phyloP scores from a whole-genome alignment of 1,139 yeast species.

The Zhuliangozyma parablackwelliae region DNA sequence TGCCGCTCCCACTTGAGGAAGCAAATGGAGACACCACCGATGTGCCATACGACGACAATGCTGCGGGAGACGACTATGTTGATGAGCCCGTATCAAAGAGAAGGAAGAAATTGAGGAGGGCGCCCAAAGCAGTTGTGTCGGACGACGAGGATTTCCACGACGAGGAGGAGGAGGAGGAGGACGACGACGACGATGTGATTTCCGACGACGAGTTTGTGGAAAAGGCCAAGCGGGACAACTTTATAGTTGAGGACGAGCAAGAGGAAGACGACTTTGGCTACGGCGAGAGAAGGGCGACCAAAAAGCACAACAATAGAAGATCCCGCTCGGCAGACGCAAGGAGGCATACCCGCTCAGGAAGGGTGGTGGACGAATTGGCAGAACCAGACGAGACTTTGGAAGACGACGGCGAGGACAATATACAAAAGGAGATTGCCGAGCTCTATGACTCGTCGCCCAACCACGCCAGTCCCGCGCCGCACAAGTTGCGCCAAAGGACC shows the following conservation, averaged over 20 bases:
- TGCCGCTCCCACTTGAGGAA: conserved; percentile 14
- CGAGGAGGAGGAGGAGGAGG: conserved; percentile 21
- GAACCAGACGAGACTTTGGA: conserved; percentile 24
- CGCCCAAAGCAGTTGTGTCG: conserved; percentile 9
- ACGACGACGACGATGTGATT: conserved; percentile 21
- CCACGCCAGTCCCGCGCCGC: conserved; percentile 45
- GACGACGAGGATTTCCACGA: conserved; percentile 16
- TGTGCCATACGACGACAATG: conserved; percentile 36
- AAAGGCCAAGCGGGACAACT: conserved; percentile 15
- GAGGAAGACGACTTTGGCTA: conserved; percentile 23
- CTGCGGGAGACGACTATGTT: conserved; percentile 12
- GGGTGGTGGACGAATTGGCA: conserved; percentile 13
- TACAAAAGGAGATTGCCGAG: conserved; percentile 50
- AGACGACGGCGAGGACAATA: conserved; percentile 32
- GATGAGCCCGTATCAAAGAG: conserved; percentile 6
- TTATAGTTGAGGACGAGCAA: conserved; percentile 31
- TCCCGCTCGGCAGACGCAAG: conserved; percentile 24
- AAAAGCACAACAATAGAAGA: conserved; percentile 17
- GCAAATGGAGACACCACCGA: conserved; percentile 8
- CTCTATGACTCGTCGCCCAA: conserved; percentile 50
- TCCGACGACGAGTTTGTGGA: conserved; percentile 28
- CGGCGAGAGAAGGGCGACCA: conserved; percentile 12
- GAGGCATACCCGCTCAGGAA: conserved; percentile 10
- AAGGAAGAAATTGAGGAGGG: conserved; percentile 10
- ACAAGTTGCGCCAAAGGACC: conserved; percentile 73